These are phyloP conservation scores for Phialophora verrucosa DNA, from an alignment of 2,329 filamentous ascomycete species.

Conservation along the genomic window DNA sequence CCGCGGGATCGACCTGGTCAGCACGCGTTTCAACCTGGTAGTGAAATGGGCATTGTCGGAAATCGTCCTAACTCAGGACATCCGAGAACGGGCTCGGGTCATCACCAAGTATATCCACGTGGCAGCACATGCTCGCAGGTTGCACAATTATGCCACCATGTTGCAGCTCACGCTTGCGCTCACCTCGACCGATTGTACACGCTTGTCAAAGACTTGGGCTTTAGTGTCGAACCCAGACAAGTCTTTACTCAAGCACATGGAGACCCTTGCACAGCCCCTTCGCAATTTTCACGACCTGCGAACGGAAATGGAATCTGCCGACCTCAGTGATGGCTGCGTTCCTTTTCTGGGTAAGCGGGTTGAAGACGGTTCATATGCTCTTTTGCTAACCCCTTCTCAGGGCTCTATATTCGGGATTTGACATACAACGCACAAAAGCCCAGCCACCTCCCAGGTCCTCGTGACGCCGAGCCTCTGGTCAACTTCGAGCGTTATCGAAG, in stretches of 20 bases:
- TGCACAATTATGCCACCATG: constrained; percentile 70
- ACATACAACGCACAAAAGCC: constrained; percentile 72
- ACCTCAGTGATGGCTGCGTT: constrained; percentile 66
- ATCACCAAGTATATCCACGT: constrained; percentile 70
- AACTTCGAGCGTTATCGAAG: constrained; percentile 72
- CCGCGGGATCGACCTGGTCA: constrained; percentile 67
- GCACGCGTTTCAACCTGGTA: constrained; percentile 69
- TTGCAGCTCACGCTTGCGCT: constrained; percentile 69
- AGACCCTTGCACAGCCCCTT: constrained; percentile 65
- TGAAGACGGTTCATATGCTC: not conserved
- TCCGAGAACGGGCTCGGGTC: constrained; percentile 64
- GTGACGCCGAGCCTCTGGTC: constrained; percentile 60
- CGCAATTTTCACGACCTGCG: constrained; percentile 68
- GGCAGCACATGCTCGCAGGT: constrained; percentile 61
- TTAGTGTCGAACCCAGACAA: constrained; percentile 61
- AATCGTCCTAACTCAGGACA: constrained; percentile 63
- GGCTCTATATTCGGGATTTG: constrained; percentile 69
- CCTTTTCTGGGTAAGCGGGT: constrained; percentile 64
- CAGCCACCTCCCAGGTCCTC: constrained; percentile 58
- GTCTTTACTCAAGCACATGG: constrained; percentile 62
- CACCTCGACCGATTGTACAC: constrained; percentile 63
- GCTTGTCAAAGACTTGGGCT: constrained; percentile 64
- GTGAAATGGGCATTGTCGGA: constrained; percentile 71
- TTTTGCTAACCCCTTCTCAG: constrained; percentile 42
- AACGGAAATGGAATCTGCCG: constrained; percentile 67